Conservation (phyloP, 352 stramenopile genomes). For the Pythium biforme region DNA sequence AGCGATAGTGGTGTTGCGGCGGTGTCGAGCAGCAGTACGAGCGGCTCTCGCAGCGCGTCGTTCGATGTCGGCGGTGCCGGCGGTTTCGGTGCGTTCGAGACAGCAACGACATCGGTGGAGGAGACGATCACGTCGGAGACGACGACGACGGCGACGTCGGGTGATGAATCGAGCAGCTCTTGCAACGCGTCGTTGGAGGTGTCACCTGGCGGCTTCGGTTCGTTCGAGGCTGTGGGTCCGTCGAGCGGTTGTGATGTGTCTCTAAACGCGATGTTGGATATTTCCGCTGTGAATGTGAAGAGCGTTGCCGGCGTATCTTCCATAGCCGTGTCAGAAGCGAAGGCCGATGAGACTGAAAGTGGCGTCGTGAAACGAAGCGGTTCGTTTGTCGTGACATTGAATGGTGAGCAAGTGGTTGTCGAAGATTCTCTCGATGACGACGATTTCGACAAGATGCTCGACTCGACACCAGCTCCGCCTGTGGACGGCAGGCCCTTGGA, state of each 20-base stretch:
- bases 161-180: slow-evolving; percentile 2
- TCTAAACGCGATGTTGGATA: not conserved
- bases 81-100: not conserved
- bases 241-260: not conserved
- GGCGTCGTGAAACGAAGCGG: not conserved
- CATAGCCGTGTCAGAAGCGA: not conserved
- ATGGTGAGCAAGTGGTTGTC: not conserved
- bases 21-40: not conserved
- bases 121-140: too few relatives aligned
- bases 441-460: slow-evolving; percentile 28
- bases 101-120: too few relatives aligned
- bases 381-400: not conserved
- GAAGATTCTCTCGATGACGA: slow-evolving; percentile 16
- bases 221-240: slow-evolving; percentile 1
- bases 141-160: not conserved
- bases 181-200: slow-evolving; percentile 14
- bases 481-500: not conserved
- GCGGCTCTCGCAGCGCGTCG: slow-evolving; percentile 9
- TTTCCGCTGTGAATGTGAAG: not conserved
- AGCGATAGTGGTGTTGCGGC: not conserved
- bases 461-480: slow-evolving; percentile 2
- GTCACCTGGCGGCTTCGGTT: slow-evolving; percentile 5
- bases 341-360: not conserved
- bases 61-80: slow-evolving; percentile 6
- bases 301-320: not conserved